A percentile compares a stretch with the other conserved stretches of the same genome.
These are phyloP conservation scores for Galerina sulciceps DNA, from an alignment of 768 basidiomycete species.

Conservation along the genomic window DNA sequence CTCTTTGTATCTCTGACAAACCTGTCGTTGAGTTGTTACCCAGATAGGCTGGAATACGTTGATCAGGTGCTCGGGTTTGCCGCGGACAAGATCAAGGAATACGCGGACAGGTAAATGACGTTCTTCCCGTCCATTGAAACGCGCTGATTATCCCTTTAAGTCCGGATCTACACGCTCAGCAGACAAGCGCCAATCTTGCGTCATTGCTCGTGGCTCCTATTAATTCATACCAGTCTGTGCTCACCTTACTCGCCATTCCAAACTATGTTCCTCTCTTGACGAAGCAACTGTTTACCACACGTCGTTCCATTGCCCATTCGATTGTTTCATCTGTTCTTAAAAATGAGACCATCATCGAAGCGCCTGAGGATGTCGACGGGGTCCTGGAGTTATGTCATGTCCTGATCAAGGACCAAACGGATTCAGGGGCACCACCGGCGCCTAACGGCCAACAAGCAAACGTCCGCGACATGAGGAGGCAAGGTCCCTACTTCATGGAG, in stretches of 20 bases:
- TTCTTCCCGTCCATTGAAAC: not conserved
- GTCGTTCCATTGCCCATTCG: slow-evolving; percentile 92
- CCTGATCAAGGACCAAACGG: slow-evolving; percentile 83
- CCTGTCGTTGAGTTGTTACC: slow-evolving; percentile 95
- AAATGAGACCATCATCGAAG: slow-evolving; percentile 95
- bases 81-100: slow-evolving; percentile 84
- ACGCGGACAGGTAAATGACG: slow-evolving; percentile 66
- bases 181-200: slow-evolving; percentile 90
- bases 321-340: slow-evolving; percentile 94
- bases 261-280: slow-evolving; percentile 84
- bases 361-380: slow-evolving; percentile 92
- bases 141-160: slow-evolving; percentile 39
- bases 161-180: slow-evolving; percentile 85
- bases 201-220: slow-evolving; percentile 92
- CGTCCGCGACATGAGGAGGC: slow-evolving; percentile 53
- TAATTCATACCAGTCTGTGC: slow-evolving; percentile 93
- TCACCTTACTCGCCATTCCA: slow-evolving; percentile 95
- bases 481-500: slow-evolving; percentile 67
- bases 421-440: slow-evolving; percentile 40
- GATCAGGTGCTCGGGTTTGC: slow-evolving; percentile 95
- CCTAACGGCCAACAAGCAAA: slow-evolving; percentile 38
- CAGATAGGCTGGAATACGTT: slow-evolving; percentile 95
- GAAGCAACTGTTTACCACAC: slow-evolving; percentile 87
- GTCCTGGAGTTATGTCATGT: slow-evolving; percentile 93
- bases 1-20: slow-evolving; percentile 95